Percentiles rank a stretch among this genome's conserved stretches.
Evolutionary conservation across 768 basidiomycete genomes (phyloP).

Genomic region (Multifurca ochricompacta): DNA sequence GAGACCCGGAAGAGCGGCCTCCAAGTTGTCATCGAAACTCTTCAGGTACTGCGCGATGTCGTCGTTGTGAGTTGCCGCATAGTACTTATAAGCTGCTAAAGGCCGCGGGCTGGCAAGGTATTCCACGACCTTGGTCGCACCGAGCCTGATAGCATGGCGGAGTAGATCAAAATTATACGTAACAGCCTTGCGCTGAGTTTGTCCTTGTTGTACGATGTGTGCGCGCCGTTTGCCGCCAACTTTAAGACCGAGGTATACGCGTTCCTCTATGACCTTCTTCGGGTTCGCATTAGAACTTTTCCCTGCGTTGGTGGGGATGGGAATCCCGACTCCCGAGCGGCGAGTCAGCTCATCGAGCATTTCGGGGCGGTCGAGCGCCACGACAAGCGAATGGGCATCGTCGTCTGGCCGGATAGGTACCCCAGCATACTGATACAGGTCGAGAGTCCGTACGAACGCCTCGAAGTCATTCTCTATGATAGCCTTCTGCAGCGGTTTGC

Average conservation of each 20-base stretch:
- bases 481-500: constrained; percentile 30
- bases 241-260: constrained; percentile 48
- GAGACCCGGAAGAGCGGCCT: constrained; percentile 37
- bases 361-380: constrained; percentile 38
- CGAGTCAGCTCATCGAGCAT: constrained; percentile 53
- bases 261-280: constrained; percentile 33
- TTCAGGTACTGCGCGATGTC: constrained; percentile 37
- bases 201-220: constrained; percentile 36
- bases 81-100: constrained; percentile 43
- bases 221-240: constrained; percentile 58
- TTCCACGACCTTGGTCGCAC: constrained; percentile 30
- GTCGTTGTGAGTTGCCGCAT: constrained; percentile 36
- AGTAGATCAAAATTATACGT: constrained; percentile 2
- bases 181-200: not conserved
- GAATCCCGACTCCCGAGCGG: constrained; percentile 36
- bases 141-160: not conserved
- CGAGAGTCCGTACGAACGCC: constrained; percentile 40
- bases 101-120: constrained; percentile 44
- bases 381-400: constrained; percentile 3
- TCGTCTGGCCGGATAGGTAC: constrained; percentile 24
- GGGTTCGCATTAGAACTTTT: constrained; percentile 24
- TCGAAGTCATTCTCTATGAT: constrained; percentile 42
- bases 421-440: constrained; percentile 35
- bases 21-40: constrained; percentile 33
- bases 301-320: constrained; percentile 23